Evolutionary conservation across 495 filamentous ascomycete genomes (phyloP), one percentile per base, ranked within the genome.

Genomic region (Massariosphaeria phaeospora): DNA sequence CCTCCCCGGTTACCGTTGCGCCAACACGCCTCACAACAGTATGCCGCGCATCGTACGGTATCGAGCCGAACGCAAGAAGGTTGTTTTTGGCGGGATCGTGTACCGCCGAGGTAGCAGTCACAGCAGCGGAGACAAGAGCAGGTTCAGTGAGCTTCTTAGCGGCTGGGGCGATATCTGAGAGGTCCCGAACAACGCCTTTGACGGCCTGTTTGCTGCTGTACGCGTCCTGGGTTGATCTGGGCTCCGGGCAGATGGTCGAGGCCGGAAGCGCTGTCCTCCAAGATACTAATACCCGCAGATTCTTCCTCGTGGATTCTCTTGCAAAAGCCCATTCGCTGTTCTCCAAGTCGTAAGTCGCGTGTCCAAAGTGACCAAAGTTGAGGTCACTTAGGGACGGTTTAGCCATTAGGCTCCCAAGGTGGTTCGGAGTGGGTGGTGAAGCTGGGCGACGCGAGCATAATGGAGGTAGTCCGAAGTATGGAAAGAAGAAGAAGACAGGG

Each of bases 311-410:
- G 26, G 23, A 45, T 24, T 1, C 55, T 67, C 9, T 70, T 52
- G 52, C 73, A 60, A 65, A 86, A 86, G 8, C 63, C 84, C 84
- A 88, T 55, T 69, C 36, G 30, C 73, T 69, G n/a, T 66, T 70
- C 12, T 79, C 75, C 17, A 68, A 48, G 57, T 77, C 67, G 65
- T 85, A 88, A 29, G 67, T 50, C 21, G 78, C 71, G 61, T 72
- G 72, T 62, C 84, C 84, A 51, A 83, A 63, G 64, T 85, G 81
- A 73, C 84, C 84, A 72, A 83, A 86, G 46, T 75, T 76, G 43
- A 86, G 77, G 75, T 77, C 77, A 65, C 67, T 72, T 15, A 65
- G 56, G 38, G 66, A 58, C 50, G 67, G 61, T 59, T 84, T 75
- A 84, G 76, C 76, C 84, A 88, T 88, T 69, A 47, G 81, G 79